Conservation (phyloP, 345 rosid species). For the Eucalyptus dawsonii region DNA sequence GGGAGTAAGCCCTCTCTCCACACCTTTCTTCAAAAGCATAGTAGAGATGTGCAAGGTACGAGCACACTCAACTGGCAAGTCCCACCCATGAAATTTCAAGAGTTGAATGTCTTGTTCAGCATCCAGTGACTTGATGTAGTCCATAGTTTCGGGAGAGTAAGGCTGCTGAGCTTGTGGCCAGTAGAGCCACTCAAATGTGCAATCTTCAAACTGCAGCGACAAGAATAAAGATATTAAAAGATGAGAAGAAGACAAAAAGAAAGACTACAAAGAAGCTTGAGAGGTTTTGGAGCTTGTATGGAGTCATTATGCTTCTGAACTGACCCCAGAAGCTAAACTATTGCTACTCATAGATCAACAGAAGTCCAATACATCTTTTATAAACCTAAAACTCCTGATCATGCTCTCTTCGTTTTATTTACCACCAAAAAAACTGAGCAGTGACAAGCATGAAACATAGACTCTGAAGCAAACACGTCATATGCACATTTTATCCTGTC, state of each 20-base stretch:
- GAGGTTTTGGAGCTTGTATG: not conserved
- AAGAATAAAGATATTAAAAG: not conserved
- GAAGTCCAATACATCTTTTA: not conserved
- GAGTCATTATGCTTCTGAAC: not conserved
- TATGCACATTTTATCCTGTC: not conserved
- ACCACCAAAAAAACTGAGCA: not conserved
- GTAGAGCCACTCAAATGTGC: constrained; percentile 91
- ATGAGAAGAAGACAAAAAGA: not conserved
- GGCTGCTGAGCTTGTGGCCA: constrained; percentile 84
- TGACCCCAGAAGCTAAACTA: not conserved
- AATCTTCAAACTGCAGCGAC: constrained; percentile 64
- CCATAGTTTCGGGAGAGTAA: constrained; percentile 38
- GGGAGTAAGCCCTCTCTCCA: constrained; percentile 56
- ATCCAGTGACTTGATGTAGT: constrained; percentile 51
- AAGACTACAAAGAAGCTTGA: not conserved
- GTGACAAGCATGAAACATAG: not conserved
- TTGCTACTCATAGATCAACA: not conserved
- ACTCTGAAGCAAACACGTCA: not conserved
- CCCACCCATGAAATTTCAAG: constrained; percentile 66
- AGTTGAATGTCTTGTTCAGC: constrained; percentile 56
- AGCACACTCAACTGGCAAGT: constrained; percentile 33
- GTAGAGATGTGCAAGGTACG: constrained; percentile 51
- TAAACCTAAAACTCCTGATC: not conserved
- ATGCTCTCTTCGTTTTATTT: not conserved
- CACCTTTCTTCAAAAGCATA: constrained; percentile 81